These are phyloP conservation scores for Dryas integrifolia DNA, from an alignment of 331 rosid species.

Conservation along the genomic window DNA sequence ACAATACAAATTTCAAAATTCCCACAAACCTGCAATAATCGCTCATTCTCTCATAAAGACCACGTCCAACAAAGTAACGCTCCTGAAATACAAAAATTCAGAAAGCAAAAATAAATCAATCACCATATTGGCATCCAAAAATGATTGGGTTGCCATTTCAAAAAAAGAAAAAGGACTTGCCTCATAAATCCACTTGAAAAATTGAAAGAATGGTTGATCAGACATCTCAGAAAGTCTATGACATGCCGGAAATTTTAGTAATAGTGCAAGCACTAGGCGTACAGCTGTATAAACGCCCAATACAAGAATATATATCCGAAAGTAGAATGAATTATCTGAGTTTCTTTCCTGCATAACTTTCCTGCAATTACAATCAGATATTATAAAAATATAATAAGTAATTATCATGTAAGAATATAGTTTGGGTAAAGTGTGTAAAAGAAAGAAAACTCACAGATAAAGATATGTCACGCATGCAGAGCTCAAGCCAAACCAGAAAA, in stretches of 20 bases:
- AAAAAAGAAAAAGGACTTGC: constrained; percentile 33
- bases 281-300: constrained; percentile 75
- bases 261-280: constrained; percentile 59
- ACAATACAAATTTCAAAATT: neutral
- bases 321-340: constrained; percentile 75
- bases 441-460: constrained; percentile 62
- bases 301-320: constrained; percentile 81
- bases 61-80: constrained; percentile 93
- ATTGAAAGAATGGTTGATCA: constrained; percentile 87
- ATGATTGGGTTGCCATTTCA: constrained; percentile 7
- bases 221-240: constrained; percentile 83
- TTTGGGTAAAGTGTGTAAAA: constrained; percentile 16
- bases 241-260: constrained; percentile 82
- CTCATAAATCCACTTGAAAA: constrained; percentile 98
- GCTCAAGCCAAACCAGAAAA: constrained; percentile 86
- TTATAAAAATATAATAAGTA: neutral
- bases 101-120: constrained; percentile 20
- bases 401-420: constrained; percentile 9
- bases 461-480: constrained; percentile 68
- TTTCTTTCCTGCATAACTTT: constrained; percentile 88
- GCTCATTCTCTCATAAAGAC: constrained; percentile 76
- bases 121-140: constrained; percentile 15
- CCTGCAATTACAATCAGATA: constrained; percentile 44
- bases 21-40: constrained; percentile 78
- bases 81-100: constrained; percentile 54